Conservation (phyloP, 768 basidiomycete genomes). For the Calocybe cyanea region DNA sequence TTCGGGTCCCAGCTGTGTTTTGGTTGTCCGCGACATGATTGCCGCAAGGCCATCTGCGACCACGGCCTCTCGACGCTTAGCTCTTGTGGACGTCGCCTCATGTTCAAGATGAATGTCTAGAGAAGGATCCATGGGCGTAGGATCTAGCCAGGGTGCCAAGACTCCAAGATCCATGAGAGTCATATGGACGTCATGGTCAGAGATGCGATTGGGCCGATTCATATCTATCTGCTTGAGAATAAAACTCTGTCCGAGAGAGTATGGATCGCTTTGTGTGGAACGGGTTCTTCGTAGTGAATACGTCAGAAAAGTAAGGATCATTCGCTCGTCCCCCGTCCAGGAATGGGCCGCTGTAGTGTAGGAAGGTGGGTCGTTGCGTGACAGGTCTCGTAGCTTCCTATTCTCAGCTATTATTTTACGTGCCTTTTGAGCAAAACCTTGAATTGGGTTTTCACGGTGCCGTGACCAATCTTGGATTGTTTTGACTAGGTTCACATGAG, state of each 20-base stretch:
- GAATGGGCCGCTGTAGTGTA: slow-evolving; percentile 22
- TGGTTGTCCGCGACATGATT: slow-evolving; percentile 14
- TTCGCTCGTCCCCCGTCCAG: slow-evolving; percentile 52
- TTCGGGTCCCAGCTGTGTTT: slow-evolving; percentile 48
- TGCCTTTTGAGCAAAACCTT: slow-evolving; percentile 50
- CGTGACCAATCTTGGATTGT: slow-evolving; percentile 47
- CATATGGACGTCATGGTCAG: slow-evolving; percentile 34
- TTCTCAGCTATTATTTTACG: slow-evolving; percentile 34
- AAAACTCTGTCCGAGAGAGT: slow-evolving; percentile 41
- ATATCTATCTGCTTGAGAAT: slow-evolving; percentile 58
- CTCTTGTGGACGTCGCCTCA: slow-evolving; percentile 22
- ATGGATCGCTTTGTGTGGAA: slow-evolving; percentile 60
- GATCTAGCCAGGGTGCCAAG: slow-evolving; percentile 78
- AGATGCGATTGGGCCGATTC: slow-evolving; percentile 24
- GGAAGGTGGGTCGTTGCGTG: slow-evolving; percentile 28
- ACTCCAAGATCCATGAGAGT: slow-evolving; percentile 71
- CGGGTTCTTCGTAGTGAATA: slow-evolving; percentile 47
- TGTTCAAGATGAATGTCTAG: slow-evolving; percentile 33
- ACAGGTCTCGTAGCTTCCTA: slow-evolving; percentile 23
- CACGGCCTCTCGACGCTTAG: slow-evolving; percentile 22
- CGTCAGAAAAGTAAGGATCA: slow-evolving; percentile 57
- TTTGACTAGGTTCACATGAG: slow-evolving; percentile 49
- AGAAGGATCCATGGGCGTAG: slow-evolving; percentile 36
- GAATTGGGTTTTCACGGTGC: slow-evolving; percentile 33
- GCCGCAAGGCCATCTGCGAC: slow-evolving; percentile 23